These are phyloP conservation scores for Juncus inflexus DNA, from an alignment of 176 grass and related monocot species.

Conservation along the genomic window DNA sequence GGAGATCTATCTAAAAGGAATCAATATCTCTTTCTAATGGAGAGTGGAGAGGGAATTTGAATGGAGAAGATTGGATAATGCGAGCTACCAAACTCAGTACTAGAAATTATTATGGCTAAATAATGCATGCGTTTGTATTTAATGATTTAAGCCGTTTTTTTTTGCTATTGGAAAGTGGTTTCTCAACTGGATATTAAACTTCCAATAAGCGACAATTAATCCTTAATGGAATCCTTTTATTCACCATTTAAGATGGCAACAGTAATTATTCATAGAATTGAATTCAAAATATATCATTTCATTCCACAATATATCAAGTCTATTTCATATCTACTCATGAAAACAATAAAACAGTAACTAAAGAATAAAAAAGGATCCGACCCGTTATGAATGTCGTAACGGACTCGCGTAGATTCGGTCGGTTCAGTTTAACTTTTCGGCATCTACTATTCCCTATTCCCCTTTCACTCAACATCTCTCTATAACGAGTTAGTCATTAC, in stretches of 20 bases:
- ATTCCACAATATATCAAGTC: too few species aligned
- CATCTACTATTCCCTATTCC: not conserved
- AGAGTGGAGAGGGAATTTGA: too few species aligned
- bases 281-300: too few species aligned
- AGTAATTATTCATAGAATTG: too few species aligned
- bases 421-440: not conserved
- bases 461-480: too few species aligned
- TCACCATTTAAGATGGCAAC: too few species aligned
- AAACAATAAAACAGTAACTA: not conserved
- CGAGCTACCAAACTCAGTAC: not conserved
- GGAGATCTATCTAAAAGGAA: not conserved
- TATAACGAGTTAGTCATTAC: not conserved
- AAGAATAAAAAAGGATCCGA: not conserved
- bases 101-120: conserved; percentile 10
- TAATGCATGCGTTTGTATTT: not conserved
- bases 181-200: not conserved
- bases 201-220: not conserved
- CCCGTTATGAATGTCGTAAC: conserved; percentile 6
- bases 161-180: not conserved
- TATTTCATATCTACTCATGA: not conserved
- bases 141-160: conserved; percentile 2
- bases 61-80: too few species aligned
- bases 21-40: too few species aligned
- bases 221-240: not conserved
- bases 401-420: conserved; percentile 16